Percentiles rank a stretch among this genome's conserved stretches.
Conservation (phyloP, 2,329 filamentous ascomycete genomes). For the Purpureocillium takamizusanense region DNA sequence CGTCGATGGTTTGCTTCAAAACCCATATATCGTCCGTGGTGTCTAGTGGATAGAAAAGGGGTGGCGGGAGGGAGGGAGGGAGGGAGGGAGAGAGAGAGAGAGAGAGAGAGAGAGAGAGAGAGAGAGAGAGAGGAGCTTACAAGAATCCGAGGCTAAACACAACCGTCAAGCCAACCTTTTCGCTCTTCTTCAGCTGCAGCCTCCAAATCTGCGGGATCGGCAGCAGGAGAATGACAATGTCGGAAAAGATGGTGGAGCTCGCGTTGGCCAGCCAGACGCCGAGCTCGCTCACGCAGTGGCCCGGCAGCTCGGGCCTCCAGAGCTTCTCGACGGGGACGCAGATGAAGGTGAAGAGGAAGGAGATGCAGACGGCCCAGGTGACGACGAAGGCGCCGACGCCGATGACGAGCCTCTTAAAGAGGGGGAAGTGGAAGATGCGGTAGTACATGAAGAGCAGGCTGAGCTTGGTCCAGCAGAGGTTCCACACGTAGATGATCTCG, state of each 20-base stretch:
- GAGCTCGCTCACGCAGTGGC: constrained; percentile 37
- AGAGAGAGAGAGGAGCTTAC: constrained; percentile 16
- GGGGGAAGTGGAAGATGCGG: constrained; percentile 35
- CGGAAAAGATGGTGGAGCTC: constrained; percentile 33
- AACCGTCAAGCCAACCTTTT: constrained; percentile 32
- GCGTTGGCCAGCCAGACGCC: constrained; percentile 39
- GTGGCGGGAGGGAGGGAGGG: no score
- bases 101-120: background rate
- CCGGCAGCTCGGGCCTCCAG: constrained; percentile 33
- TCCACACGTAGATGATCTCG: constrained; percentile 36
- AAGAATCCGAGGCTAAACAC: constrained; percentile 36
- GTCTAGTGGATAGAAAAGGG: no score
- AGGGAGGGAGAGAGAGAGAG: no score
- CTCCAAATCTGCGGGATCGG: constrained; percentile 34
- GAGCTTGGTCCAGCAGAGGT: constrained; percentile 36
- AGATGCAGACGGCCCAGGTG: constrained; percentile 34
- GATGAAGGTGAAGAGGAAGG: constrained; percentile 40
- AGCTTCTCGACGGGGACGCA: constrained; percentile 38
- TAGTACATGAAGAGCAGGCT: constrained; percentile 40
- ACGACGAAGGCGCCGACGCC: constrained; percentile 31
- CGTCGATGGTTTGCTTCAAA: no score
- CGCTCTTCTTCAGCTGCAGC: constrained; percentile 26
- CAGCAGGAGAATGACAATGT: constrained; percentile 31
- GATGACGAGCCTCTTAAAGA: constrained; percentile 29
- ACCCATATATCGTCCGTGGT: no score